Base-by-base conservation (phyloP, 2,329 filamentous ascomycete genomes). In the Pseudogymnoascus verrucosus region DNA sequence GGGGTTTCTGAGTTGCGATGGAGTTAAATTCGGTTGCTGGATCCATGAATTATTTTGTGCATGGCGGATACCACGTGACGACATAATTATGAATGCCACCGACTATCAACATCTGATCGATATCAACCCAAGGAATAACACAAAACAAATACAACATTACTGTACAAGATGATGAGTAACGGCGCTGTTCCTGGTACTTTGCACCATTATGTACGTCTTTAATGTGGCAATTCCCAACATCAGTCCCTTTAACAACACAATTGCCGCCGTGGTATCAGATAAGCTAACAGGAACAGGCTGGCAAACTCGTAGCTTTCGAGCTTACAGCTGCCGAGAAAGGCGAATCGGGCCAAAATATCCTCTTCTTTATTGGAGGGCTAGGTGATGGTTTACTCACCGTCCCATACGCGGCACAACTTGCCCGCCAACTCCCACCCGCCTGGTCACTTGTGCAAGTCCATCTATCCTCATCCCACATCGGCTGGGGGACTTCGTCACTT, bases 321-420 rank as follows among this genome's bases (percentile, higher is more conserved):
- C 69, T 73, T 61, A 68, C 65, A 21, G 67, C 72, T 3, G n/a
- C 62, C 6, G 23, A 37, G 21, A 61, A 39, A 10, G 31, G 4
- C 23, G 34, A n/a, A 26, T 4, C 19, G 37, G 10, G 34, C 14
- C 72, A 74, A 60, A 78, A 83, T 72, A 77, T 78, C 2, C 67
- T 85, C 44, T 72, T 85, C 64, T 84, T 80, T 73, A 75, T 85
- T 62, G 82, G 80, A 63, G 83, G 83, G 39, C 77, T 86, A 28
- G 78, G 76, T 47, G 82, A 84, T 69, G 81, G 80, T 19, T 74
- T 82, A 26, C 75, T 79, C 47, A 80, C 78, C 2, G 78, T 82
- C 10, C 68, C 74, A 1, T 85, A 84, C 69, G 75, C 80, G 0
- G 68, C 76, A 36, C 65, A 69, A 0, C 75, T 85, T 36, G 66